Base-by-base conservation (phyloP, 1,284 basidiomycete species). In the Pseudozyma hubeiensis region DNA sequence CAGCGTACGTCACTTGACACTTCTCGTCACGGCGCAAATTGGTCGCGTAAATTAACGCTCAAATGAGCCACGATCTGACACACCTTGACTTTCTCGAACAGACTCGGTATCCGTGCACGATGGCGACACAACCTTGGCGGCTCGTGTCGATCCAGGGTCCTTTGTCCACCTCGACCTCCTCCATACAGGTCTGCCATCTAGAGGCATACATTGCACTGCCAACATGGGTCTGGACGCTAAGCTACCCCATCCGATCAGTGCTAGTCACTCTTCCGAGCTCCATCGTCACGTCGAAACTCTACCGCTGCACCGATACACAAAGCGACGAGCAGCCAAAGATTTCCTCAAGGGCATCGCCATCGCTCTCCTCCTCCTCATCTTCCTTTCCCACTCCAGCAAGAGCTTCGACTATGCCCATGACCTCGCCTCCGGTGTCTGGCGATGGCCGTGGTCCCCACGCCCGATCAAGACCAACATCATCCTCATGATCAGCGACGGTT, bases 401-500 rank as follows among this genome's bases (percentile, higher is more conserved):
- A 55, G n/a, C 48, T 24, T 47, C 48, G 49, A 52, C 13, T 69
- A 69, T 31, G 52, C 39, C 17, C 44, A 48, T 0, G 66, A 69
- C 24, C 13, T 69, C 7, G 17, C 55, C 11, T 17, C 48, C 3
- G 66, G 66, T 19, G 56, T 24, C 16, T 64, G 55, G 56, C 52
- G 29, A n/a, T 73, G 70, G 70, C 66, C 71, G 0, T 74, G 71
- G 71, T 31, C 63, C 1, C 66, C 65, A 8, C 48, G 30, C 7
- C 48, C 52, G 16, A 53, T 66, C 62, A 76, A 78, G 65, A 71
- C 82, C 39, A 84, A 85, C 67, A 80, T 85, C 54, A 81, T 85
- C 55, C 56, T 85, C 14, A 85, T 85, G 83, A 79, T 85, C 61
- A 80, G 76, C 43, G 84, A 85, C 41, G 84, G 84, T 7, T 85